Evolutionary conservation across 2,329 filamentous ascomycete genomes (phyloP), one percentile per base, ranked within the genome.

Genomic region (Rhynchosporium secalis): DNA sequence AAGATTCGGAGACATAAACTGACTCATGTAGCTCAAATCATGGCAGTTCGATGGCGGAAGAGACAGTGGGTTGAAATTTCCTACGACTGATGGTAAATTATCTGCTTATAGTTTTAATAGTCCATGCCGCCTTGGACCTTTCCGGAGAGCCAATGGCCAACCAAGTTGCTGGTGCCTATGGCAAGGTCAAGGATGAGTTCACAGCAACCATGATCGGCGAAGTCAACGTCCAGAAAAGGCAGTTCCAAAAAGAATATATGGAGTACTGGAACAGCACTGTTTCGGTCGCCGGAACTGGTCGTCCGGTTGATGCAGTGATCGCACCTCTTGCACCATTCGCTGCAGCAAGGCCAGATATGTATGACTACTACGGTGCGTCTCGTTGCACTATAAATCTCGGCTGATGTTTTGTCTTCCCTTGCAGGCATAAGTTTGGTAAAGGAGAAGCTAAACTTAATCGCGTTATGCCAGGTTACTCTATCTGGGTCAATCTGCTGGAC

Each of bases 161-260:
- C 13, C 66, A 66, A 55, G 63, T 73, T 13, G 10, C 56, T 26
- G 31, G 59, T 6, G 26, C 57, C 7, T 73, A 69, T 57, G 67
- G 66, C 12, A 65, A 69, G 2, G 62, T 76, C 1, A 76, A 80
- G 61, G 62, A 66, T 28, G 45, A 68, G 61, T 55, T 75, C 56
- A 47, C 74, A 10, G 61, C 68, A 67, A 79, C 52, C 29, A 60
- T 71, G 15, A 73, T 73, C 10, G 65, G 68, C 15, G 65, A 60
- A 20, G 62, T 68, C 40, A 87, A 86, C 5, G 72, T 86, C 1
- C 72, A 75, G 15, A 84, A 84, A 62, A 77, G 85, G 1, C 76
- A 81, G 31, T 83, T 79, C 56, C 83, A 86, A 68, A 82, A 82
- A 62, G 73, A 77, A 20, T 88, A 88, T 66, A 79, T 85, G 72